Percentiles rank a stretch among this genome's conserved stretches.
These are phyloP conservation scores for Thymus mandschuricus DNA, from an alignment of 257 asterid genomes.

Conservation along the genomic window DNA sequence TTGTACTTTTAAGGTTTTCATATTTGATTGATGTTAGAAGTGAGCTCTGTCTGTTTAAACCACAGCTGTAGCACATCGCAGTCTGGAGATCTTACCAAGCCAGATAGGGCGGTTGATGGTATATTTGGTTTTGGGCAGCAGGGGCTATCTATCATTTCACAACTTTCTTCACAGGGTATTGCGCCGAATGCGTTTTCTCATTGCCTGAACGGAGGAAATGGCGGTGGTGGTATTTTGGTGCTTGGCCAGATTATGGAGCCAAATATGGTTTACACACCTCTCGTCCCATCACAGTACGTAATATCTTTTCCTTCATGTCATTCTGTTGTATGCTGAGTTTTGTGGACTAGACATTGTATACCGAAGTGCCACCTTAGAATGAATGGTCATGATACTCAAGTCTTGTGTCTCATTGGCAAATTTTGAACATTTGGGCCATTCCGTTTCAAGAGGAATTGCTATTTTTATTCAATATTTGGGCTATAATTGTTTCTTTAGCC, in stretches of 20 bases:
- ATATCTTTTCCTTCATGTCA: neutral
- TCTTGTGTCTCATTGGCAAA: neutral
- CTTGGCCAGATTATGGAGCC: conserved; percentile 93
- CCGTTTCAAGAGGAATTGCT: neutral
- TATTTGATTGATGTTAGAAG: conserved; percentile 24
- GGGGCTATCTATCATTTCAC: conserved; percentile 84
- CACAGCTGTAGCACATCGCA: conserved; percentile 95
- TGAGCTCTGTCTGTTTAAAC: conserved; percentile 1
- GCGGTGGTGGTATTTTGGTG: conserved; percentile 91
- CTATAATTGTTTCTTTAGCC: neutral
- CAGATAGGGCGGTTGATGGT: conserved; percentile 98
- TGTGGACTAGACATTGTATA: neutral
- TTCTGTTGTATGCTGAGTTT: neutral
- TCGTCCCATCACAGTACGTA: conserved; percentile 91
- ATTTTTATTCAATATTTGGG: neutral
- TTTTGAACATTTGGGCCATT: neutral
- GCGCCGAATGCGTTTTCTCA: conserved; percentile 86
- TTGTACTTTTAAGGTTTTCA: neutral
- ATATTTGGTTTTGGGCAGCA: conserved; percentile 99
- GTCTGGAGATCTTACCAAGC: conserved; percentile 88
- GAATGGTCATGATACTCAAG: neutral
- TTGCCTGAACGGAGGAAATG: conserved; percentile 77
- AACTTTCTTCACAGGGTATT: conserved; percentile 81
- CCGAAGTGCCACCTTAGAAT: neutral
- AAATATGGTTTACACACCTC: conserved; percentile 85